Conservation (phyloP, 768 basidiomycete species). For the Calocybe gangraenosa region DNA sequence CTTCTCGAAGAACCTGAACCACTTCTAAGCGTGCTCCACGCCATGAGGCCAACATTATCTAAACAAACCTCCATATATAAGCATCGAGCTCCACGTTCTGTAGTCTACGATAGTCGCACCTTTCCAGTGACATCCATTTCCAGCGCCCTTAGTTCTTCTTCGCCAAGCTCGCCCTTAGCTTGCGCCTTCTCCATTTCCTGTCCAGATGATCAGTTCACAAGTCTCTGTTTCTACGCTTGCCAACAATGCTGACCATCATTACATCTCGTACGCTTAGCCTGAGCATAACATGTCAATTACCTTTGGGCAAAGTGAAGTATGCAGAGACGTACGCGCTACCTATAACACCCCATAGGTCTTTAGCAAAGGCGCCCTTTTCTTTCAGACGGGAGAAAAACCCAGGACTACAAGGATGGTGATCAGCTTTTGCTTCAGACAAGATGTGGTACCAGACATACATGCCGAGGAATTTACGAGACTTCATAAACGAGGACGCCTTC, state of each 20-base stretch:
- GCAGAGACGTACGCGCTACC: slow-evolving; percentile 85
- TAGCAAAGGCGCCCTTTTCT: slow-evolving; percentile 89
- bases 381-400: slow-evolving; percentile 93
- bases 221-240: not conserved
- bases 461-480: slow-evolving; percentile 87
- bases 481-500: slow-evolving; percentile 89
- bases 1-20: slow-evolving; percentile 79
- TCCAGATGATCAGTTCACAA: not conserved
- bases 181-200: slow-evolving; percentile 88
- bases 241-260: slow-evolving; percentile 46
- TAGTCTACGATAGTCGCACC: slow-evolving; percentile 31
- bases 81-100: not conserved
- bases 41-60: slow-evolving; percentile 97
- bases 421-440: not conserved
- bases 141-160: slow-evolving; percentile 80
- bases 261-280: slow-evolving; percentile 73
- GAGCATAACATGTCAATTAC: slow-evolving; percentile 8
- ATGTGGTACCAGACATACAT: slow-evolving; percentile 49
- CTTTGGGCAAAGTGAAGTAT: slow-evolving; percentile 2
- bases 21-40: slow-evolving; percentile 95
- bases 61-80: not conserved
- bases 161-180: slow-evolving; percentile 81
- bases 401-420: slow-evolving; percentile 38
- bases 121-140: slow-evolving; percentile 95
- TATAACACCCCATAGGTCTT: slow-evolving; percentile 96